These are phyloP conservation scores for Penicillium sp. DNA, from an alignment of 2,329 filamentous ascomycete genomes.

Conservation along the genomic window DNA sequence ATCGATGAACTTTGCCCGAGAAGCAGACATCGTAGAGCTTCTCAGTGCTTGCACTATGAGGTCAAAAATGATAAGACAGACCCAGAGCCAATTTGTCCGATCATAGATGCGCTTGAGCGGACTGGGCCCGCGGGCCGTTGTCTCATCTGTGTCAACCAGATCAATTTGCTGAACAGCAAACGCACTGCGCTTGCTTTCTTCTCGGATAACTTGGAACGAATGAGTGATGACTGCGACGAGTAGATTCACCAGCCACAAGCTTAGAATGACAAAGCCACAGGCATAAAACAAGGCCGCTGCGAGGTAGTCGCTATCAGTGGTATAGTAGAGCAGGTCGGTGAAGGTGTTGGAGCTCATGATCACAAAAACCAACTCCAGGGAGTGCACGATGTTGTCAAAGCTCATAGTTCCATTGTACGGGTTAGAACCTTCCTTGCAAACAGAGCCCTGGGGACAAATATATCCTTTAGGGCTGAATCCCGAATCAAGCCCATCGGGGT, in stretches of 20 bases:
- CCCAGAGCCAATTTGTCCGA: slow-evolving; percentile 76
- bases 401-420: slow-evolving; percentile 84
- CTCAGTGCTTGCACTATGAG: slow-evolving; percentile 77
- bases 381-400: slow-evolving; percentile 93
- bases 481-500: slow-evolving; percentile 54
- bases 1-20: slow-evolving; percentile 66
- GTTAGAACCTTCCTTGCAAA: slow-evolving; percentile 77
- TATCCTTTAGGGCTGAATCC: slow-evolving; percentile 71
- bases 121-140: slow-evolving; percentile 33
- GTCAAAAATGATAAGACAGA: slow-evolving; percentile 75
- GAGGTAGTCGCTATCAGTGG: slow-evolving; percentile 88
- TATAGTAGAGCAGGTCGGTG: slow-evolving; percentile 90
- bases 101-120: slow-evolving; percentile 71
- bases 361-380: slow-evolving; percentile 91
- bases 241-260: slow-evolving; percentile 94
- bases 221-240: slow-evolving; percentile 96
- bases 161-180: slow-evolving; percentile 76
- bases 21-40: slow-evolving; percentile 71
- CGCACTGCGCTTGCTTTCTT: slow-evolving; percentile 91
- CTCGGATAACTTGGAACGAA: slow-evolving; percentile 95
- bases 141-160: slow-evolving; percentile 44
- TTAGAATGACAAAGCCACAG: slow-evolving; percentile 80
- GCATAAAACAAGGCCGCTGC: slow-evolving; percentile 77
- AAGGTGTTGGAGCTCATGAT: slow-evolving; percentile 99
- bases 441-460: slow-evolving; percentile 79